phyloP scores from a whole-genome alignment of 495 filamentous ascomycete genomes.

The Neurospora sp. region DNA sequence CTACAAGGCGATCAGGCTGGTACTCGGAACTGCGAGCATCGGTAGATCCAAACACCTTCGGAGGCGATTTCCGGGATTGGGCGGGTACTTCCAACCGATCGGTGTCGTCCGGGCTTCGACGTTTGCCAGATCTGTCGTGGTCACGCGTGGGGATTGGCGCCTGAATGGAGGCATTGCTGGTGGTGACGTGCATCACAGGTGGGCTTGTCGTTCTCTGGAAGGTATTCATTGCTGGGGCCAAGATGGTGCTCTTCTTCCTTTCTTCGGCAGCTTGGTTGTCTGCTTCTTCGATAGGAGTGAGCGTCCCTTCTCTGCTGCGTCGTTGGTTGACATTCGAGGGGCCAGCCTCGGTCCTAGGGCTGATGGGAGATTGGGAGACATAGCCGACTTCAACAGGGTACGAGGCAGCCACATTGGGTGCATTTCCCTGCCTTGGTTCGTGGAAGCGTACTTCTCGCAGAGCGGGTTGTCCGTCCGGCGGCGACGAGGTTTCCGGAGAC shows the following conservation, averaged over 20 bases:
- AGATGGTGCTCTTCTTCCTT: neutral
- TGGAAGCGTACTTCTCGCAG: conserved; percentile 2
- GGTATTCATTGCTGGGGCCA: neutral
- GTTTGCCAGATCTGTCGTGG: neutral
- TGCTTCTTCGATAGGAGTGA: neutral
- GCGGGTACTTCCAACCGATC: neutral
- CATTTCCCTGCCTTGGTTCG: neutral
- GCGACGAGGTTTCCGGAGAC: neutral
- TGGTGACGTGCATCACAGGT: neutral
- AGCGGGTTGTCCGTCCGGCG: neutral
- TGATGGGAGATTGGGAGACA: neutral
- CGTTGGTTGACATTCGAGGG: neutral
- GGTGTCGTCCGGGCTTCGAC: neutral
- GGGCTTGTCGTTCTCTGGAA: neutral
- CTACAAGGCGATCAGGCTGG: neutral
- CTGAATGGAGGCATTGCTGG: neutral
- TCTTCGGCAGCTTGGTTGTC: neutral
- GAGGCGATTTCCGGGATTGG: neutral
- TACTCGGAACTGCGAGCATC: neutral
- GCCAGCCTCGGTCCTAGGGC: neutral
- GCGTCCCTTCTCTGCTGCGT: neutral
- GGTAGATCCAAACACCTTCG: neutral
- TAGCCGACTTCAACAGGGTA: conserved; percentile 5
- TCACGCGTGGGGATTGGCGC: neutral
- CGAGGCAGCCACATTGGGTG: conserved; percentile 1